Base-by-base conservation (phyloP, 352 stramenopile genomes). In the Pythium monospermum region DNA sequence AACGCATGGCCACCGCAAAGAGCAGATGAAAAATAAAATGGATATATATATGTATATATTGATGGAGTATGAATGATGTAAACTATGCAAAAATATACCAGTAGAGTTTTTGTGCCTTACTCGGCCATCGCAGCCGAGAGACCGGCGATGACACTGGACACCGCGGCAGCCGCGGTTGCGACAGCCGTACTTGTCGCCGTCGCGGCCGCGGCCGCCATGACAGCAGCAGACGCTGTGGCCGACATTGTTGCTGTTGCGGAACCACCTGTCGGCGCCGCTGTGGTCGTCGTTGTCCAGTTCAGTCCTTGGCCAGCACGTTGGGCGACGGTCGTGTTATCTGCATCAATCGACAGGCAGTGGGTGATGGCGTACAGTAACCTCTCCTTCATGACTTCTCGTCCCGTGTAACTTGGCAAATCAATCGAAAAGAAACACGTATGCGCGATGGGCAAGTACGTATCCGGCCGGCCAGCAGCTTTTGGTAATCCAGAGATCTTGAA, bases 391-490 rank as follows among this genome's bases (percentile, higher is more conserved):
- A 95, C 79, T 4, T 91, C 71, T 27, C 65, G 77, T 7, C 62
- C 73, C 33, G 83, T 78, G 49, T 95, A 94, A 23, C 68, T 70
- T 4, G 84, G 83, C 23, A 95, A 44, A 49, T 95, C 84, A 48
- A 95, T 90, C 27, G 84, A 95, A 59, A 95, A 95, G 61, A 95
- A 95, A 53, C 83, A 95, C 19, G 84, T 95, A 54, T 95, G 82
- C 1, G 84, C 84, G 55, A 93, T 88, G 12, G 84, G 84, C 18
- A 95, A 60, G 55, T 93, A 95, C 60, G 83, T 73, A 53, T 95
- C 84, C 6, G 84, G 72, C 4, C 82, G 75, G 0, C 75, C 79
- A 1, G 66, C 66, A 35, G 83, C 77, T 49, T 91, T 93, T 2
- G 88, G 86, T 23, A 95, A 53, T 0, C 78, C 84, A 10, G 81